Percentiles rank a stretch among this genome's conserved stretches.
These are phyloP conservation scores for Mycena alexandri DNA, from an alignment of 768 basidiomycete species.

Conservation along the genomic window DNA sequence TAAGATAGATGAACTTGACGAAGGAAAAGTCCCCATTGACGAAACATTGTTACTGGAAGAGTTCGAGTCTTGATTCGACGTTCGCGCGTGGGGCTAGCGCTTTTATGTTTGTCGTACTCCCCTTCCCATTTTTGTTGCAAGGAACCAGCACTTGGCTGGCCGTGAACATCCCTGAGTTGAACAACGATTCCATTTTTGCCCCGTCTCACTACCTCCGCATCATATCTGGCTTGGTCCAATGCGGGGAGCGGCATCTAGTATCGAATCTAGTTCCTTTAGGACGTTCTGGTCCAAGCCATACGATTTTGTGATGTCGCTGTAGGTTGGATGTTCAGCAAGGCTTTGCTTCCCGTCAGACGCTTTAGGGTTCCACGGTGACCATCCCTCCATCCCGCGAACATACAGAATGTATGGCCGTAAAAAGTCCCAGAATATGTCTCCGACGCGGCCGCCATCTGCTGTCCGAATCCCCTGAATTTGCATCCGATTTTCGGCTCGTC, in stretches of 20 bases:
- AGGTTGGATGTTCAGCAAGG: background rate
- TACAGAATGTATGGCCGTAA: conserved; percentile 1
- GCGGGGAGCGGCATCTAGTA: background rate
- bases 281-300: background rate
- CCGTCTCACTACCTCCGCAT: background rate
- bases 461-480: conserved; percentile 5
- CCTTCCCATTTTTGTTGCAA: background rate
- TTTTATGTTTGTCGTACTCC: background rate
- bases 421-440: conserved; percentile 10
- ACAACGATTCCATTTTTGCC: background rate
- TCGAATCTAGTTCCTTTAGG: background rate
- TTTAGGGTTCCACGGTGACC: background rate
- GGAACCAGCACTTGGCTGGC: background rate
- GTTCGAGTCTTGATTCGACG: background rate
- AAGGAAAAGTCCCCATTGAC: background rate
- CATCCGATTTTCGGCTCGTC: background rate
- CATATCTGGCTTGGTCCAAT: background rate
- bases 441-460: background rate
- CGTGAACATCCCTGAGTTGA: background rate
- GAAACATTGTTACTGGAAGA: background rate
- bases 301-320: background rate
- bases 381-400: background rate
- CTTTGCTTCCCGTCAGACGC: conserved; percentile 2
- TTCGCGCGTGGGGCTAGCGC: background rate
- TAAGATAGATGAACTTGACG: background rate